Evolutionary conservation across 164 flowering plant genomes (phyloP).

Genomic region (Echeveria elegans): DNA sequence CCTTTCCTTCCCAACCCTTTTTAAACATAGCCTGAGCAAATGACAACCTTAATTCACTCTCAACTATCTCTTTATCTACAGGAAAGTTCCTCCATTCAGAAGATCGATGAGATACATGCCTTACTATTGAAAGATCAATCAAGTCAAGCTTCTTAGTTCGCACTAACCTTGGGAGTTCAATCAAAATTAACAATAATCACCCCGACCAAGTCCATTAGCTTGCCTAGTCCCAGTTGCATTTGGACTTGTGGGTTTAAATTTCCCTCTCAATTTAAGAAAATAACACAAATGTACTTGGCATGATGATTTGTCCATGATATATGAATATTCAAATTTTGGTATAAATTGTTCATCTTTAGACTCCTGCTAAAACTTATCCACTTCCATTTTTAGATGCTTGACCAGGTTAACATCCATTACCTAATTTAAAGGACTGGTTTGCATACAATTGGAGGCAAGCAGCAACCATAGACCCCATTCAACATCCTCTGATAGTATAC

Average conservation of each 20-base stretch:
- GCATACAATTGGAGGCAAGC: neutral
- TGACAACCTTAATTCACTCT: neutral
- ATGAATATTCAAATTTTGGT: too few relatives aligned
- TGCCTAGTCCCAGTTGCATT: too few relatives aligned
- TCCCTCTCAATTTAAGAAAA: too few relatives aligned
- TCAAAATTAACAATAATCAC: too few relatives aligned
- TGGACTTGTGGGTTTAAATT: too few relatives aligned
- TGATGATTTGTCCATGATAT: too few relatives aligned
- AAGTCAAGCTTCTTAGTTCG: neutral
- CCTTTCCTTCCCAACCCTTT: neutral
- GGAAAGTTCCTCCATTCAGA: conserved; percentile 52
- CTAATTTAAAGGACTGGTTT: neutral
- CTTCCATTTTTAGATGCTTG: neutral
- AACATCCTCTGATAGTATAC: neutral
- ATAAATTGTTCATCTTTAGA: too few relatives aligned
- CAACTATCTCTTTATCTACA: conserved; percentile 15
- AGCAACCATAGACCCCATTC: neutral
- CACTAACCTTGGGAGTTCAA: too few relatives aligned
- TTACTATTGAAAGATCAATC: conserved; percentile 19
- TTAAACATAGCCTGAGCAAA: neutral
- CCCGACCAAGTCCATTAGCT: too few relatives aligned
- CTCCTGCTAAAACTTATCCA: neutral
- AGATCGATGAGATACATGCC: conserved; percentile 54
- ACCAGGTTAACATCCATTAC: neutral
- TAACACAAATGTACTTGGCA: too few relatives aligned